Base-by-base conservation (phyloP, 495 filamentous ascomycete species). In the Podospora pseudoanserina region DNA sequence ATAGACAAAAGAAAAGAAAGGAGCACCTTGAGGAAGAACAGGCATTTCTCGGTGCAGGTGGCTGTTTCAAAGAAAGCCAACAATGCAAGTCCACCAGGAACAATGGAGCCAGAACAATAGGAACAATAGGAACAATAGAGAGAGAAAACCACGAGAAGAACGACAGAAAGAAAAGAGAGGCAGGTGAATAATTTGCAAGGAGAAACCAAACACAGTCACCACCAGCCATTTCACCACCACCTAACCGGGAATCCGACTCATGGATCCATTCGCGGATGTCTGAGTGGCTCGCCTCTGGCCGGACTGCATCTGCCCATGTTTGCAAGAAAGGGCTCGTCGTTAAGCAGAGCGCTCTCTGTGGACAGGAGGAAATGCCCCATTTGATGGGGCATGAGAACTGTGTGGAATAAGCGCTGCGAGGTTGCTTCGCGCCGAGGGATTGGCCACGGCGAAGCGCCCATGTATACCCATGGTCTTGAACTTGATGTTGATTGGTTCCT, bases 381-480 rank as follows among this genome's bases (percentile, higher is more conserved):
- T 60, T 63, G 71, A 68, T 63, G 53, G 65, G 64, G 65, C 39
- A 56, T 28, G 65, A 66, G 54, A 39, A 67, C 65, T 75, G 71
- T 77, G 70, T 76, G 73, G 68, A 76, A 76, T 78, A 78, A 72
- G 76, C 77, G 77, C 77, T 72, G 68, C 60, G 59, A 55, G 53
- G 68, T 65, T 53, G 69, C 27, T 23, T 70, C 65, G 53, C 61
- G 70, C 58, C 60, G 59, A 26, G 44, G 60, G 64, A 78, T 78
- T 76, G 77, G 74, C 71, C 64, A 68, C 20, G 4, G 66, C 62
- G 60, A 73, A 65, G 68, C 71, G 68, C 71, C 71, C 68, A 23
- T 23, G 1, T 23, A 23, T 23, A 23, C 23, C 23, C 1, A 55
- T 27, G 58, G 65, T 70, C 54, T 60, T 55, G 61, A 55, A 11